Evolutionary conservation across 2,329 filamentous ascomycete genomes (phyloP).

Genomic region (Sporothrix mexicana): DNA sequence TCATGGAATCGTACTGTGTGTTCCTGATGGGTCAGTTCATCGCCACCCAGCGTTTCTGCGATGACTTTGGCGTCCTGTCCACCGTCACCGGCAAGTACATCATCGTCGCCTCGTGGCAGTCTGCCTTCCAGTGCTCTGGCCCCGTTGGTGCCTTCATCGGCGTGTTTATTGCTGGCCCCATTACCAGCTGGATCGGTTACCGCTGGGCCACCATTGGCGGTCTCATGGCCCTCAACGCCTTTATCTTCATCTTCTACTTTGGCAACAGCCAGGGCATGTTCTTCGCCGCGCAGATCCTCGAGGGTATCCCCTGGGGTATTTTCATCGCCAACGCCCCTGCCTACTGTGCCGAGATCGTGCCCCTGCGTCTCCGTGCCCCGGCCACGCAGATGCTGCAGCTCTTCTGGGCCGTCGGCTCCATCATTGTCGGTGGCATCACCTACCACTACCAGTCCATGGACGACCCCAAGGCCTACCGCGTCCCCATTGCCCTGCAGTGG

Average conservation of each 20-base stretch:
- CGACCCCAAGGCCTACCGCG: conserved; percentile 50
- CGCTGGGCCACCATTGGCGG: conserved; percentile 62
- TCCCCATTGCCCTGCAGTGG: conserved; percentile 63
- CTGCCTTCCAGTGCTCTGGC: conserved; percentile 60
- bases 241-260: conserved; percentile 61
- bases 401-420: conserved; percentile 68
- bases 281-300: conserved; percentile 62
- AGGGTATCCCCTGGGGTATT: conserved; percentile 69
- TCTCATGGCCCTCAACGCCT: conserved; percentile 62
- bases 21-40: conserved; percentile 67
- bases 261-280: conserved; percentile 51
- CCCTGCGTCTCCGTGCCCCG: conserved; percentile 61
- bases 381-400: conserved; percentile 69
- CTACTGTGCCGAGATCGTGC: conserved; percentile 67
- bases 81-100: conserved; percentile 41
- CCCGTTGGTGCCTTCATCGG: conserved; percentile 65
- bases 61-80: conserved; percentile 53
- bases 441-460: conserved; percentile 56
- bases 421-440: conserved; percentile 64
- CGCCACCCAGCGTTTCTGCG: conserved; percentile 54
- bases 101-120: conserved; percentile 63
- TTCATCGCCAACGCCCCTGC: conserved; percentile 70
- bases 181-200: conserved; percentile 65
- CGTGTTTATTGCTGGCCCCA: conserved; percentile 64
- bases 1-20: conserved; percentile 69